Evolutionary conservation across 257 asterid species (phyloP).

Genomic region (Jasminum sambac): DNA sequence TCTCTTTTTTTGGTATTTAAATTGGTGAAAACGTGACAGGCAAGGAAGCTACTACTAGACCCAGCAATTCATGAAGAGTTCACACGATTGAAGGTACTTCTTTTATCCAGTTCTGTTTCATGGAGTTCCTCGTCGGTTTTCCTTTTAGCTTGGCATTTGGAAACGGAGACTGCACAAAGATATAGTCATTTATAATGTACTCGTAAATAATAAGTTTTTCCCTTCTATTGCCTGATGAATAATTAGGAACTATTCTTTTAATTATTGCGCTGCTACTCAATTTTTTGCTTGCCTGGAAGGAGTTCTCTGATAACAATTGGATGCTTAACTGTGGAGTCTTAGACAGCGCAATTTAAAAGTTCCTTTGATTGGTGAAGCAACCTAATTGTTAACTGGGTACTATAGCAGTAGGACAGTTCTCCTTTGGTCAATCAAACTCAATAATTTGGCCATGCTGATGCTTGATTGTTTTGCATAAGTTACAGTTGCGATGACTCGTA

Average conservation of each 20-base stretch:
- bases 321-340: background rate
- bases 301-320: background rate
- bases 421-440: slow-evolving; percentile 2
- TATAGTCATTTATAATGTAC: background rate
- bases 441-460: background rate
- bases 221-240: background rate
- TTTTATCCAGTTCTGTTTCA: slow-evolving; percentile 20
- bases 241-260: background rate
- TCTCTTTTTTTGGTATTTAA: slow-evolving; percentile 3
- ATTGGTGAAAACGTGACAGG: slow-evolving; percentile 49
- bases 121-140: background rate
- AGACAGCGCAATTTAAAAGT: background rate
- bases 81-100: slow-evolving; percentile 75
- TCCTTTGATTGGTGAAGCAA: background rate
- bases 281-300: slow-evolving; percentile 6
- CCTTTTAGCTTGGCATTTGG: background rate
- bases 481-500: background rate
- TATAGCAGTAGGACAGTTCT: background rate
- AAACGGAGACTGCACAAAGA: background rate
- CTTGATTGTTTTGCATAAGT: background rate
- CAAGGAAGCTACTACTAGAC: slow-evolving; percentile 80
- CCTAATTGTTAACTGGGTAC: background rate
- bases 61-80: slow-evolving; percentile 99
- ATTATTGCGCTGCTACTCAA: slow-evolving; percentile 5
- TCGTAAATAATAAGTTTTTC: background rate